Conservation (phyloP, 1,139 yeast genomes). For the Entelexis sorbosivorans region DNA sequence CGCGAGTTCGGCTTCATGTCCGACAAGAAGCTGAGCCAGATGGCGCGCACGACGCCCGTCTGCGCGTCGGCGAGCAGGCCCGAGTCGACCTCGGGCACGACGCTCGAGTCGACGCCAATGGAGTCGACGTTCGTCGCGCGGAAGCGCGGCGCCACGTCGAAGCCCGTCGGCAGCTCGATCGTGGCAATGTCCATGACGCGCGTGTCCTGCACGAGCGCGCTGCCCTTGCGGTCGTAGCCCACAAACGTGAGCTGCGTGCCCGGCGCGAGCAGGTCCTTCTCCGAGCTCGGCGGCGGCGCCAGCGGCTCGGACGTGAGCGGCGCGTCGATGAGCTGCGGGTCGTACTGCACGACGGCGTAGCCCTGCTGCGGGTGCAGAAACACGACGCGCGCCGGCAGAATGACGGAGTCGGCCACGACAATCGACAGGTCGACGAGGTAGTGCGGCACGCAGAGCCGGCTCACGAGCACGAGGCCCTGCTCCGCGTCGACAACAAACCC, state of each 20-base stretch:
- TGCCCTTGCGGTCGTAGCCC: conserved; percentile 63
- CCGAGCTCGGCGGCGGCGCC: conserved; percentile 18
- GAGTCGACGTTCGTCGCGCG: conserved; percentile 79
- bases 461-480: conserved; percentile 68
- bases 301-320: conserved; percentile 47
- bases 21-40: conserved; percentile 77
- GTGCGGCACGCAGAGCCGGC: conserved; percentile 73
- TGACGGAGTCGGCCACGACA: conserved; percentile 75
- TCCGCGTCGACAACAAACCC: conserved; percentile 75
- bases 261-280: conserved; percentile 44
- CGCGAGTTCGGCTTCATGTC: conserved; percentile 45
- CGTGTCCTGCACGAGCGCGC: conserved; percentile 66
- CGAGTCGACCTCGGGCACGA: conserved; percentile 59
- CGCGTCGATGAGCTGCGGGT: conserved; percentile 58
- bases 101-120: conserved; percentile 58
- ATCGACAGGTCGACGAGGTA: conserved; percentile 70
- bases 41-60: conserved; percentile 69
- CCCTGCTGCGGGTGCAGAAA: conserved; percentile 84
- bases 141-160: conserved; percentile 58
- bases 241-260: conserved; percentile 68
- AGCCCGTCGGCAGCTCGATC: conserved; percentile 59
- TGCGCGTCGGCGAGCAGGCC: conserved; percentile 62
- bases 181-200: conserved; percentile 67
- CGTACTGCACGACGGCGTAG: conserved; percentile 74
- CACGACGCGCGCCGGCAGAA: conserved; percentile 68